Base-by-base conservation (phyloP, 805 yeast genomes). In the Candida taoyuanica region DNA sequence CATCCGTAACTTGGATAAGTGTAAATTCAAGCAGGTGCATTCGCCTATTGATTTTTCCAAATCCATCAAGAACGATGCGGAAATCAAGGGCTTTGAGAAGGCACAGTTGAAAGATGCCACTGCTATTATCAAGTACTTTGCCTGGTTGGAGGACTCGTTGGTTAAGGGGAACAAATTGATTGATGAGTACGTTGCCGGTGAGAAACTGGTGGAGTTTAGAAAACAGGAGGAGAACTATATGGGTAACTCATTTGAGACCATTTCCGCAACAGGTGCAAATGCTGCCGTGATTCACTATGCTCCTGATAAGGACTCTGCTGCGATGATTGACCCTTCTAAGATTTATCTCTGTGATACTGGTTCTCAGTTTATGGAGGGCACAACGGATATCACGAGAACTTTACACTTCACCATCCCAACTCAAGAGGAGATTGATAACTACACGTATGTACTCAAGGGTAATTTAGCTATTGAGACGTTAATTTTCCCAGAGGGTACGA, bases 331-430 rank as follows among this genome's bases (percentile, higher is more conserved):
- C 52, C 79, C 82, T 7, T 60, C 72, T 16, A 74, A 81, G 40
- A 73, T 88, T 2, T 88, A 82, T 49, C 66, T 93, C 45, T 68
- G 85, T 43, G 98, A 93, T 59, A 77, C 95, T 2, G 98, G 98
- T 4, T 85, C 93, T 1, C 98, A 93, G 53, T 91, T 76, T 55
- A 59, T 82, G 17, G 96, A 89, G 54, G 98, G 98, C 9, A 93
- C 98, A 0, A 93, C 98, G 0, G 98, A 93, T 58, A 86, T 91
- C 19, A 93, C 98, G 1, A 73, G 98, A 51, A 87, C 97, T 0
- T 62, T 78, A 34, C 91, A 85, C 58, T 82, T 87, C 56, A 55
- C 62, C 1, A 58, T 61, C 2, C 85, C 91, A 13, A 52, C 73
- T 0, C 51, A 49, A 14, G 83, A 82, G 45, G 81, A 82, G 55